A percentile compares a stretch with the other conserved stretches of the same genome.
Evolutionary conservation across 371 early-diverging fungal species (phyloP).

Genomic region (Mucor mucedo): DNA sequence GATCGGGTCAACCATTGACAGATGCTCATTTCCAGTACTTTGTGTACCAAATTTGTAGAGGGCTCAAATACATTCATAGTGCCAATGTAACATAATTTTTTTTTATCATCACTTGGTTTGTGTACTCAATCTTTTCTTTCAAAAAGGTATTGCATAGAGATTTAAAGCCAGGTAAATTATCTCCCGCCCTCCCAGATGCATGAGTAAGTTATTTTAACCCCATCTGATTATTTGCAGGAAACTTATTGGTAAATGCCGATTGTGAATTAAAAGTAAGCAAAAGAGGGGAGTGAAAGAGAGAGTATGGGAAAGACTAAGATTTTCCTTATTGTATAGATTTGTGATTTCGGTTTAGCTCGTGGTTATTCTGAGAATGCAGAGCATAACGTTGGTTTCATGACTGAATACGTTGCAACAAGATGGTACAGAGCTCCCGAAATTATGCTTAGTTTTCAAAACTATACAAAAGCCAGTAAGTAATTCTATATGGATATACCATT

Average conservation of each 20-base stretch:
- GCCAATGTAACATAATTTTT: conserved; percentile 77
- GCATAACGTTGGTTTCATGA: conserved; percentile 89
- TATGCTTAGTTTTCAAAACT: conserved; percentile 92
- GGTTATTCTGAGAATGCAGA: conserved; percentile 86
- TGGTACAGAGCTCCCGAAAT: conserved; percentile 99
- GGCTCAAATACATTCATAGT: conserved; percentile 97
- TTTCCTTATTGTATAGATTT: conserved; percentile 57
- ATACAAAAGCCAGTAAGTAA: conserved; percentile 92
- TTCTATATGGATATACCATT: too few relatives aligned
- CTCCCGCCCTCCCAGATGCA: too few relatives aligned
- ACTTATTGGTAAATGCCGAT: conserved; percentile 96
- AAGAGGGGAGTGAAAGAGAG: background rate
- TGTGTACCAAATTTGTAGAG: conserved; percentile 96
- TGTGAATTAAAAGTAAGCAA: conserved; percentile 83
- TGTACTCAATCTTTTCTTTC: background rate
- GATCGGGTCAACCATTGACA: conserved; percentile 93
- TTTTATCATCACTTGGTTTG: background rate
- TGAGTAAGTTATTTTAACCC: conserved; percentile 1
- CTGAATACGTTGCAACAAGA: conserved; percentile 97
- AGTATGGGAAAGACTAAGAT: background rate
- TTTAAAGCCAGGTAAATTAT: conserved; percentile 86
- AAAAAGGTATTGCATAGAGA: conserved; percentile 86
- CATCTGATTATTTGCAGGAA: conserved; percentile 48
- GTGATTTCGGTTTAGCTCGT: conserved; percentile 95
- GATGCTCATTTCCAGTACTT: conserved; percentile 99